Base-by-base conservation (phyloP, 352 stramenopile species). In the Globisporangium perplexum region DNA sequence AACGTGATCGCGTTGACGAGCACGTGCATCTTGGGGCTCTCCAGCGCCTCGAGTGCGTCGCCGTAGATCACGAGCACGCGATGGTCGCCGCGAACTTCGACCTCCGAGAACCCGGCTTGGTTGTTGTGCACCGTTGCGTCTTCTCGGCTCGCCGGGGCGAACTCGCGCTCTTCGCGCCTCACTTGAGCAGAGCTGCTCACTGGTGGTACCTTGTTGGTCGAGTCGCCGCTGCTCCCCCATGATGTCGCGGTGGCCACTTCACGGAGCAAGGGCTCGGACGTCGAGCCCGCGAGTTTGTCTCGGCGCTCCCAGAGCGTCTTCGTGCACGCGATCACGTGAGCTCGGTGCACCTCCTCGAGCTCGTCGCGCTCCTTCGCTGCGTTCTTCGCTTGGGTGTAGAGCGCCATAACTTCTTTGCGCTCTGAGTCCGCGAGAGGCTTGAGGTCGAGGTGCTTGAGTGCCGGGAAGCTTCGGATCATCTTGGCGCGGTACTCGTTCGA, bases 361-460 rank as follows among this genome's bases (percentile, higher is more conserved):
- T 87, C 77, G 49, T 86, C 67, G 18, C 39, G 62, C 22, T 72
- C 62, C 50, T 84, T 83, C 7, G 54, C 66, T n/a, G 62, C 54
- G 4, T 60, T 66, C 14, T 60, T 67, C 18, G 58, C 36, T 20
- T 69, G 71, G 1, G 67, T 44, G 33, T 68, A 65, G 22, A 60
- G 57, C 7, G 65, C 45, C 20, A 77, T 26, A 1, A 55, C 70
- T 42, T 90, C 71, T 59, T 80, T 83, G 7, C 83, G 67, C 47
- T 97, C 88, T 4, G 78, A 59, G 24, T 95, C 88, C 22, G 66
- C 89, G 20, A 96, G 62, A 1, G 74, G 69, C 18, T 81, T 81
- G 6, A 96, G 57, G 52, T 97, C 89, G n/a, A 97, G 54, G 50
- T 95, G 80, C 44, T 90, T 81, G 14, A 97, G 66, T 4, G 66